These are phyloP conservation scores for Macrocybe gigantea DNA, from an alignment of 768 basidiomycete genomes.

Conservation along the genomic window DNA sequence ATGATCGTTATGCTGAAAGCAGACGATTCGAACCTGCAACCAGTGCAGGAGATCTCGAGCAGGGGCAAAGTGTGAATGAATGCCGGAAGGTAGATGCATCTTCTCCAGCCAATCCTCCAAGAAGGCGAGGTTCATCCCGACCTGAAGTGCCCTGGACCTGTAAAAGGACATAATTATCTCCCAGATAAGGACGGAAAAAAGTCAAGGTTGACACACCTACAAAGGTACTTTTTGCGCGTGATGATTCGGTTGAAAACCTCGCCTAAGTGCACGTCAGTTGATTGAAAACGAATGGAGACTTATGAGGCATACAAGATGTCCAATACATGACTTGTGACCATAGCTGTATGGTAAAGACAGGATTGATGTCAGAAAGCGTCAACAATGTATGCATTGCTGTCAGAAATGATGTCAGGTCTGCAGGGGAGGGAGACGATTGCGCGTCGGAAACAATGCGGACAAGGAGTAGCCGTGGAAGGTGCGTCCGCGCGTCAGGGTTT, in stretches of 20 bases:
- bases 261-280: slow-evolving; percentile 35
- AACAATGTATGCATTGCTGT: slow-evolving; percentile 83
- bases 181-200: no score
- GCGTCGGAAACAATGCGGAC: slow-evolving; percentile 41
- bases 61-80: slow-evolving; percentile 77
- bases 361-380: slow-evolving; percentile 84
- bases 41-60: slow-evolving; percentile 80
- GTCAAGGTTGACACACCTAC: slow-evolving; percentile 45
- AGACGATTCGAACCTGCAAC: slow-evolving; percentile 57
- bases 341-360: slow-evolving; percentile 79
- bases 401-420: slow-evolving; percentile 70
- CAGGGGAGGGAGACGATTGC: slow-evolving; percentile 35
- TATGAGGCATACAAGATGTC: slow-evolving; percentile 65
- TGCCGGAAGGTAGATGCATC: slow-evolving; percentile 73
- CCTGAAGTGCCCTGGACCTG: slow-evolving; percentile 84
- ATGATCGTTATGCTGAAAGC: neutral
- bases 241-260: slow-evolving; percentile 82
- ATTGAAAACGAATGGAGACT: neutral
- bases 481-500: slow-evolving; percentile 55
- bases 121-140: slow-evolving; percentile 77
- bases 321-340: slow-evolving; percentile 99
- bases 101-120: slow-evolving; percentile 91
- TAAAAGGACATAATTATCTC: neutral
- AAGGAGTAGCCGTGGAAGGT: slow-evolving; percentile 39
- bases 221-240: slow-evolving; percentile 92